These are phyloP conservation scores for Hymenoscyphus salicellus DNA, from an alignment of 2,329 filamentous ascomycete species.

Conservation along the genomic window DNA sequence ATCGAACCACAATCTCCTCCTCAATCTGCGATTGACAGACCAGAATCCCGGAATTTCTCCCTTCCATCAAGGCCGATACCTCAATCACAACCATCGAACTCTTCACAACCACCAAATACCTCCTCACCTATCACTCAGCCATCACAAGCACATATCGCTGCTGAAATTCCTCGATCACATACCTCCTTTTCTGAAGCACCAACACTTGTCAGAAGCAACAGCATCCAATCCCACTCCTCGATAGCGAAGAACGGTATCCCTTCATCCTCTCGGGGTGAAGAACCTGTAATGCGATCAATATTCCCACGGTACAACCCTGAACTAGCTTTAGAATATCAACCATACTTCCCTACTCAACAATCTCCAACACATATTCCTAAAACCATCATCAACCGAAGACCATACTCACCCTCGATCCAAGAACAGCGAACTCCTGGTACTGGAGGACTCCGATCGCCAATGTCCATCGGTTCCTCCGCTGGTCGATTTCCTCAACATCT, in stretches of 20 bases:
- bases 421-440: slow-evolving; percentile 22
- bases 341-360: slow-evolving; percentile 66
- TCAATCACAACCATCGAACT: background rate
- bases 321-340: slow-evolving; percentile 63
- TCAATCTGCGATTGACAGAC: slow-evolving; percentile 23
- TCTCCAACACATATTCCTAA: slow-evolving; percentile 62
- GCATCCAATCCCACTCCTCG: slow-evolving; percentile 52
- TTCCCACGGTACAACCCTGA: slow-evolving; percentile 72
- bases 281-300: slow-evolving; percentile 62
- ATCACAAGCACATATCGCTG: slow-evolving; percentile 27
- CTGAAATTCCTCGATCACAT: slow-evolving; percentile 42
- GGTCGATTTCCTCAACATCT: slow-evolving; percentile 31
- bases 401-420: slow-evolving; percentile 47
- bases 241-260: slow-evolving; percentile 50
- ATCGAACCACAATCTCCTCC: slow-evolving; percentile 25
- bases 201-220: slow-evolving; percentile 49
- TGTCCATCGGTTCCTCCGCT: slow-evolving; percentile 26
- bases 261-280: slow-evolving; percentile 29
- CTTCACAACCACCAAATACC: slow-evolving; percentile 8
- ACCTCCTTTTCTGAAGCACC: slow-evolving; percentile 52
- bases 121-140: slow-evolving; percentile 26
- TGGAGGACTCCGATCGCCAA: slow-evolving; percentile 31
- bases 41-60: slow-evolving; percentile 25
- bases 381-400: slow-evolving; percentile 62
- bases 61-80: slow-evolving; percentile 18